Conservation (phyloP, 2,329 filamentous ascomycete species). For the Fusarium phyllophilum region DNA sequence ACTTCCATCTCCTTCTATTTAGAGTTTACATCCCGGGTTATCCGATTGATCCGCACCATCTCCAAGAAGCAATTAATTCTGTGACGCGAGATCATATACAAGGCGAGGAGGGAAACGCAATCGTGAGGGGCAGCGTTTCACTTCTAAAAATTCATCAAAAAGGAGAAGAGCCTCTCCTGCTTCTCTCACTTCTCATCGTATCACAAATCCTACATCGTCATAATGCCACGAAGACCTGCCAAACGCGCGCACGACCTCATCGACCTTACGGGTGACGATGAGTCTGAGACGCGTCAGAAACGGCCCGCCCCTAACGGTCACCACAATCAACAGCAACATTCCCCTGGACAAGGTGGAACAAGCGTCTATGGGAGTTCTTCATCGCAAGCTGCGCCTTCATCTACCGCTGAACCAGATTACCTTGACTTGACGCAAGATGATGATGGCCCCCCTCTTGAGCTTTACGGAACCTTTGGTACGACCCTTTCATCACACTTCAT, state of each 20-base stretch:
- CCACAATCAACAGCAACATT: slow-evolving; percentile 3
- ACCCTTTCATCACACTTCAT: neutral
- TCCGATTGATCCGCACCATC: slow-evolving; percentile 9
- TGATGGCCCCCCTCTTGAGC: slow-evolving; percentile 54
- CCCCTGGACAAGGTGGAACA: slow-evolving; percentile 34
- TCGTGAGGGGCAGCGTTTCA: neutral
- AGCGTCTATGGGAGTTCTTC: slow-evolving; percentile 23
- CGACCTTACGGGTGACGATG: slow-evolving; percentile 55
- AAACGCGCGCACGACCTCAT: slow-evolving; percentile 54
- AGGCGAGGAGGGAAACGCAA: neutral
- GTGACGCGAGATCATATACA: neutral
- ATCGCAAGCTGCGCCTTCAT: slow-evolving; percentile 27
- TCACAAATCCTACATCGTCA: neutral
- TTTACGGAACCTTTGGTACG: slow-evolving; percentile 60
- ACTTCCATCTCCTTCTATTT: neutral
- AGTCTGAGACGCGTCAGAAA: slow-evolving; percentile 39
- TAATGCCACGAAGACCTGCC: slow-evolving; percentile 27
- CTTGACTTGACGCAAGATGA: slow-evolving; percentile 58
- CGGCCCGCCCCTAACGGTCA: slow-evolving; percentile 35
- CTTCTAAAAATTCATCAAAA: neutral
- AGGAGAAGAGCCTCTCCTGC: neutral
- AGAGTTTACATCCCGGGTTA: neutral
- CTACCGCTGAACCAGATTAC: slow-evolving; percentile 50
- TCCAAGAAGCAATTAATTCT: slow-evolving; percentile 37
- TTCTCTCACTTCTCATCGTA: neutral